Evolutionary conservation across 352 stramenopile genomes (phyloP), one percentile per base, ranked within the genome.

Genomic region (Globisporangium uncinulatum): DNA sequence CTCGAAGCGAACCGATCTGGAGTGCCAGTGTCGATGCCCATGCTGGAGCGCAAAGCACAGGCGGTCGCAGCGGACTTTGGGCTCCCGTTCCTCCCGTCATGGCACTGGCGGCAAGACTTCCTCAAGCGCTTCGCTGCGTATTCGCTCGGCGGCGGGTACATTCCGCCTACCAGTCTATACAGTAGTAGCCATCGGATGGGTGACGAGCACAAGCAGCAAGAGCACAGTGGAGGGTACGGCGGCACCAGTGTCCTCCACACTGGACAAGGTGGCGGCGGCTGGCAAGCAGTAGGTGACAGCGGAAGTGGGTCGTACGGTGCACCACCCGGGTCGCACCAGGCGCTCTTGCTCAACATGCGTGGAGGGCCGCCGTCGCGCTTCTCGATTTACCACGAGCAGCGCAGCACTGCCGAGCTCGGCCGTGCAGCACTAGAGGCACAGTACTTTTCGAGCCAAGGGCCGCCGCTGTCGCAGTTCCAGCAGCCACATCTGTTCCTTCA

Each of bases 81-180:
- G 5, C 45, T 62, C 31, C 31, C 29, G 49, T 62, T 62, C 49
- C 41, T 42, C 19, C 49, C 57, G 14, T 56, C 57, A 29, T 62
- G 57, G 57, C 42, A 62, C 42, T 62, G 57, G 57, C 57, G 57
- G 20, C 48, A 57, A 29, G 57, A 57, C 24, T 62, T 62, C 32
- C 20, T 62, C n/a, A 62, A 62, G 49, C 57, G 57, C 49, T 62
- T 53, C 57, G 43, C 49, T 29, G 24, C 24, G 19, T 62, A 62
- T 32, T 42, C 57, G n/a, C 49, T 62, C 13, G 49, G 50, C 9
- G 57, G 57, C 10, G 52, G 51, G 32, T 32, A 53, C 5, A 36
- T 42, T 2, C 57, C 32, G 44, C 20, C 10, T 29, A 11, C 46
- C 20, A 51, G 24, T 29, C 24, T 29, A 1, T 29, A 29, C 24